Percentiles rank a stretch among this genome's conserved stretches.
Evolutionary conservation across 768 basidiomycete species (phyloP).

Genomic region (Macrolepiota albuminosa): DNA sequence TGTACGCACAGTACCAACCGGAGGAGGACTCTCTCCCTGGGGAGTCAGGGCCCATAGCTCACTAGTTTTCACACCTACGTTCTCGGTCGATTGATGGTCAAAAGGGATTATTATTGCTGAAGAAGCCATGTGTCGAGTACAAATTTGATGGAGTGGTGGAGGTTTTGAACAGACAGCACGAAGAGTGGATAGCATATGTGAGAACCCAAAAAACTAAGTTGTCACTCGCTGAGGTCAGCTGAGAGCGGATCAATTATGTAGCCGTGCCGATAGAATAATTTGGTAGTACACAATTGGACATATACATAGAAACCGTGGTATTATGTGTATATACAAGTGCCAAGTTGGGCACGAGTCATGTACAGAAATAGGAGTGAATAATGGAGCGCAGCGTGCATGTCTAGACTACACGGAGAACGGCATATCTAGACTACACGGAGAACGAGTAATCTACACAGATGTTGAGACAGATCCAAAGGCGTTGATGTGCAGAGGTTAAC

Average conservation of each 20-base stretch:
- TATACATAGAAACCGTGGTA: background rate
- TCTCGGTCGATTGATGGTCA: conserved; percentile 37
- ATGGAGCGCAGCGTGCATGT: background rate
- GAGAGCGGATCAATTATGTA: background rate
- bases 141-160: conserved; percentile 17
- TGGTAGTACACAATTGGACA: background rate
- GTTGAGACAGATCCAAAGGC: conserved; percentile 1
- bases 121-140: conserved; percentile 41
- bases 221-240: background rate
- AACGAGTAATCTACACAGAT: conserved; percentile 1
- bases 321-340: conserved; percentile 5
- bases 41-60: conserved; percentile 49
- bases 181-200: conserved; percentile 14
- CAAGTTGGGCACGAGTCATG: background rate
- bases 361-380: background rate
- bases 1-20: conserved; percentile 57
- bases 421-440: background rate
- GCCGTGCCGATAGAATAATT: background rate
- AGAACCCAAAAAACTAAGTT: background rate
- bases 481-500: background rate
- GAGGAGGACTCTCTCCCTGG: conserved; percentile 47
- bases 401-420: background rate
- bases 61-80: conserved; percentile 36
- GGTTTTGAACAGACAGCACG: conserved; percentile 15
- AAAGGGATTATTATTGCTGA: conserved; percentile 55